Base-by-base conservation (phyloP, 2,329 filamentous ascomycete genomes). In the Pyricularia sp. region DNA sequence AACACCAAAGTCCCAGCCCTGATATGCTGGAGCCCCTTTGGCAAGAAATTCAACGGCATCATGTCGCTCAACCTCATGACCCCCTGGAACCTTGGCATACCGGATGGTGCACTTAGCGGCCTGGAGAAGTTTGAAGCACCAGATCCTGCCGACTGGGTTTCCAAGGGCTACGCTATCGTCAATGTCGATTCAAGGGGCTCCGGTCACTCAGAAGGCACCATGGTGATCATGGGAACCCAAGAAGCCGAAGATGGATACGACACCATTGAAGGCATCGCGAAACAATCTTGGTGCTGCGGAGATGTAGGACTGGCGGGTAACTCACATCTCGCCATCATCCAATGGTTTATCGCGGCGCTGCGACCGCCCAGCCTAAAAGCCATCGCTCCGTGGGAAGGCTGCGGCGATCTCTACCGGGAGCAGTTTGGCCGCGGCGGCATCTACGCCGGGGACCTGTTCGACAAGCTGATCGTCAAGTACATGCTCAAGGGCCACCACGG, bases 401-500 rank as follows among this genome's bases (percentile, higher is more conserved):
- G 74, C 50, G 78, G 78, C 0, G 83, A 85, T 70, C 71, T 83
- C 3, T 84, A 81, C 70, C 78, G 81, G 1, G 82, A 84, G 70
- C 78, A 81, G 31, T 80, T 83, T 70, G 76, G 75, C 55, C 78
- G 82, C 7, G 82, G 82, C 14, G 81, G 81, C 1, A 74, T 73
- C 70, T 76, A 76, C 69, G 76, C 74, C 30, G 79, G 79, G 75
- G 78, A 75, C 68, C 79, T 78, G 67, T 82, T 81, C 68, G 79
- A 81, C 67, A 42, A 42, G 11, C 74, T 81, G 20, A 81, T 81
- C 68, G 76, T 77, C 17, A 76, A 77, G 20, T 74, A 76, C 68
- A 79, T 80, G 65, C 72, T 81, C 25, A 77, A 77, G 58, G 77
- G 75, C 31, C 74, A 68, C 30, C 70, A 71, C 3, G 72, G 78